Evolutionary conservation across 495 filamentous ascomycete genomes (phyloP).

Genomic region (Halenospora varia): DNA sequence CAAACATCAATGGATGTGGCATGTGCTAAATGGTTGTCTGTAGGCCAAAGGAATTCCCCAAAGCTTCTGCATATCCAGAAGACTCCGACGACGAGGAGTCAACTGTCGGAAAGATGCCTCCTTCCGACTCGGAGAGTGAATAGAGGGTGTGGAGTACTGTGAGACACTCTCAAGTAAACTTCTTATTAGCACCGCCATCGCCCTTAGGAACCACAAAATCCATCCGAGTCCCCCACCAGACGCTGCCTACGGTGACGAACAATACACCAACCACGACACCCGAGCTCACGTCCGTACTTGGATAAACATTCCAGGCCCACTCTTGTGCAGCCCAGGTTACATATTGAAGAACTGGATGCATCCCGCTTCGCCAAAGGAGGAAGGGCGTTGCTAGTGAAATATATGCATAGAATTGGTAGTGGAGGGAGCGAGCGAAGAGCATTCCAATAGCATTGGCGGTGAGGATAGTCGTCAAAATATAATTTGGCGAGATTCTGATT

Average conservation of each 20-base stretch:
- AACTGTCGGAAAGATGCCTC: slow-evolving; percentile 76
- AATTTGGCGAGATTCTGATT: slow-evolving; percentile 61
- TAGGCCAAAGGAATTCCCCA: slow-evolving; percentile 80
- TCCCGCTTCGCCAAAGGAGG: slow-evolving; percentile 76
- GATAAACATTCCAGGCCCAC: slow-evolving; percentile 95
- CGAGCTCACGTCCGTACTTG: slow-evolving; percentile 82
- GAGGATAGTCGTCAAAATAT: slow-evolving; percentile 74
- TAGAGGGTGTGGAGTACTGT: too few species aligned
- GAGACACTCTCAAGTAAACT: slow-evolving; percentile 18
- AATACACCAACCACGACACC: slow-evolving; percentile 69
- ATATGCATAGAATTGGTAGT: slow-evolving; percentile 97
- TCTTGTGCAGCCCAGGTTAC: slow-evolving; percentile 80
- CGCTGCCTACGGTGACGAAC: slow-evolving; percentile 55
- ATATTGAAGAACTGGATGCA: slow-evolving; percentile 70
- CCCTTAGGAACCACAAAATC: slow-evolving; percentile 28
- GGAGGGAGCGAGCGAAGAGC: slow-evolving; percentile 84
- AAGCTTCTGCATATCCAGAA: slow-evolving; percentile 50
- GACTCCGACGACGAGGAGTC: slow-evolving; percentile 72
- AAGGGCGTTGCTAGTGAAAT: slow-evolving; percentile 89
- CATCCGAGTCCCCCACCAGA: slow-evolving; percentile 56
- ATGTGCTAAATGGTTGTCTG: slow-evolving; percentile 20
- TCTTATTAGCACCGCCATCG: slow-evolving; percentile 22
- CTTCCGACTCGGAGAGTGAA: slow-evolving; percentile 62
- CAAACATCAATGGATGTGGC: background rate
- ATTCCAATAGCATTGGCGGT: slow-evolving; percentile 79